These are phyloP conservation scores for Sarocladiaceae sp. DNA, from an alignment of 2,329 filamentous ascomycete species.

Conservation along the genomic window DNA sequence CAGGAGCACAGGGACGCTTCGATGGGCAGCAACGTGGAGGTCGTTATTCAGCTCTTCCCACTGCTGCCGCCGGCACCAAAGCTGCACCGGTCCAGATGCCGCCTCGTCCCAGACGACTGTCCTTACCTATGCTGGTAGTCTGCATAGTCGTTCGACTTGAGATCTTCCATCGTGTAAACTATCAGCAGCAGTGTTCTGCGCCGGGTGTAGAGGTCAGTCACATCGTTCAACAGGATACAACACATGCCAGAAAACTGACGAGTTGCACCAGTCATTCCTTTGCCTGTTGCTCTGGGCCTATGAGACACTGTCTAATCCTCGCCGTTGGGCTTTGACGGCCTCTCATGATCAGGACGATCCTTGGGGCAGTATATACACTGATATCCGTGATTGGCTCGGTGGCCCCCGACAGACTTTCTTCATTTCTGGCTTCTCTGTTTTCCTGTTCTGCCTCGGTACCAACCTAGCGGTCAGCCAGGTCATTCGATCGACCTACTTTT, in stretches of 20 bases:
- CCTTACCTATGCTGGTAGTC: constrained; percentile 35
- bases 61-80: background rate
- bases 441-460: constrained; percentile 36
- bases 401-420: constrained; percentile 31
- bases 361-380: constrained; percentile 41
- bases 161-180: constrained; percentile 37
- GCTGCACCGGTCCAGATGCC: constrained; percentile 24
- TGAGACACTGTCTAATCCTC: constrained; percentile 33
- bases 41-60: background rate
- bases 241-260: background rate
- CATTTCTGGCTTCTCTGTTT: constrained; percentile 27
- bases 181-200: constrained; percentile 43
- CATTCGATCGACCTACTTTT: constrained; percentile 44
- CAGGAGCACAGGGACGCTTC: constrained; percentile 41
- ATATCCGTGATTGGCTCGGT: constrained; percentile 40
- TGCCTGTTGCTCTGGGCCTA: constrained; percentile 38
- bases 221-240: background rate
- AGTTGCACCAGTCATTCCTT: constrained; percentile 36
- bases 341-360: constrained; percentile 37
- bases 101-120: constrained; percentile 40
- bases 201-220: constrained; percentile 40
- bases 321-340: constrained; percentile 22
- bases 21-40: constrained; percentile 17
- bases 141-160: constrained; percentile 42
- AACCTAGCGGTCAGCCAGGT: constrained; percentile 33